Evolutionary conservation across 2,329 filamentous ascomycete species (phyloP), one percentile per base, ranked within the genome.

Genomic region (Zasmidium citrigriseum): DNA sequence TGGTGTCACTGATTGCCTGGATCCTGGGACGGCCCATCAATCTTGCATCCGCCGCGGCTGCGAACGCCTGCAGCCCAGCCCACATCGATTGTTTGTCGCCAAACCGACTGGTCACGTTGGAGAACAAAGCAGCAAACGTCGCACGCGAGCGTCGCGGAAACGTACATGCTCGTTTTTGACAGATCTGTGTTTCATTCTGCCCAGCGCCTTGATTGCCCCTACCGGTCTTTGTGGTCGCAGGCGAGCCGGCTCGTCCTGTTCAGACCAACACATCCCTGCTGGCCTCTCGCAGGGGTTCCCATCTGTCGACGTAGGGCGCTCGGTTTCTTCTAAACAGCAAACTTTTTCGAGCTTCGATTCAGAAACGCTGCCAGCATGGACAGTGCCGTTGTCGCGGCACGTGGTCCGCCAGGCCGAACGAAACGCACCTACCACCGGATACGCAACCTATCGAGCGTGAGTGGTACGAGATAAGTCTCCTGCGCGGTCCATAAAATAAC

Each of bases 21-120:
- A 34, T 51, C 25, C 48, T 51, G 48, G 48, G 48, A 11, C n/a
- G 48, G 48, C 25, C 34, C 34, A 51, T 18, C 7, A 27, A 29
- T 49, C 48, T 51, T 51, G 25, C 48, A 51, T 51, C 48, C 48
- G 48, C 48, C 34, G 34, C 34, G 34, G 48, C 41, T 54, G 52
- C 52, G 52, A 54, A 54, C 52, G 52, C 34, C 34, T 41, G 23
- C 47, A 27, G 47, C 47, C 23, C 21, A 50, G 12, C n/a, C 20
- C 27, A 29, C 47, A 25, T 21, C 47, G 47, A 50, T 50, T 50
- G 47, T 41, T 41, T 41, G 34, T 41, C 34, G 34, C 34, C 12
- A 41, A 41, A 10, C 14, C 34, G 34, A 41, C 34, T 41, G 14
- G 14, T 41, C 34, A n/a, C 34, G 34, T 41, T 9, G n/a, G 34